Evolutionary conservation across 2,329 filamentous ascomycete species (phyloP), one percentile per base, ranked within the genome.

Genomic region (Lachnellula occidentalis): DNA sequence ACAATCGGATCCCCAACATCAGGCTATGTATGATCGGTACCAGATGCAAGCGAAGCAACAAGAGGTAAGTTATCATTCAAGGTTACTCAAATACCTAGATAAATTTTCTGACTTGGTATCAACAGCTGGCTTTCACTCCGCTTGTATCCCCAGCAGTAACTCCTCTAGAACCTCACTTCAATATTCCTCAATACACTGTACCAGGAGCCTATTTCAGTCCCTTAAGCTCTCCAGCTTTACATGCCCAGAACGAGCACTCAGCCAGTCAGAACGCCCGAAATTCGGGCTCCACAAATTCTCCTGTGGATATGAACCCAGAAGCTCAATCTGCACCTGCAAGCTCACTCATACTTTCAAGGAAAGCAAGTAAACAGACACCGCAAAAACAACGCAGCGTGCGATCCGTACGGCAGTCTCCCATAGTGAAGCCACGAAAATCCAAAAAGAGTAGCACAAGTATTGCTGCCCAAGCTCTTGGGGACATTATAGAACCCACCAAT

Each of bases 121-220:
- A 21, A 27, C 65, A 87, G 82, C 83, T 89, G 80, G 77, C 84
- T 9, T 92, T 92, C 67, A 92, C 88, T 2, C 89, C 89, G 1
- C 78, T 92, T 31, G 88, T 89, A 11, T 92, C 89, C 17, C 89
- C 89, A n/a, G 89, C 88, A 4, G 88, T 92, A 43, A 92, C 88
- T 2, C 88, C 89, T 21, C 77, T 91, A 49, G 89, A 92, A 65
- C 77, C 81, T 42, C 83, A 86, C 60, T 90, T 89, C 67, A 69
- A 68, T 62, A 69, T 73, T 41, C 74, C 76, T 12, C 78, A 82
- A 52, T 70, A 69, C 46, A 76, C 79, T 45, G 77, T 88, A 3
- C 84, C 86, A 0, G 81, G 81, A 36, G 81, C 87, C 34, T 92
- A 91, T 72, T 92, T 94, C 69, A 94, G 88, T 66, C 89, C 89